phyloP scores from a whole-genome alignment of 805 yeast genomes.

The Candida bentonensis region DNA sequence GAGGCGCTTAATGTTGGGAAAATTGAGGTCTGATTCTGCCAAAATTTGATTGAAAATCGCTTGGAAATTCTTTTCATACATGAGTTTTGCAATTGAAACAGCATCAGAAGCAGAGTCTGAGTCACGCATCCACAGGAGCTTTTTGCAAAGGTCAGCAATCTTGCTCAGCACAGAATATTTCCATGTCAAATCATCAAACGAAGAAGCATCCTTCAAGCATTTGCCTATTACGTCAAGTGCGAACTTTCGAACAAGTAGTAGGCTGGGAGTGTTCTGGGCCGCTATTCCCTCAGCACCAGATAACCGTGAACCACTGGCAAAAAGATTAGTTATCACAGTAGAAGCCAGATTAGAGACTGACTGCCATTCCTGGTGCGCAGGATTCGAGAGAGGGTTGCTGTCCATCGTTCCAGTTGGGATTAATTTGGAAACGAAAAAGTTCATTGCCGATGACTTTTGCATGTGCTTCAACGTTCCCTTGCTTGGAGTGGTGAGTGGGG shows the following conservation, averaged over 20 bases:
- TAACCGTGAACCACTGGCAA: constrained; percentile 33
- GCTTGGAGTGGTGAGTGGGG: constrained; percentile 16
- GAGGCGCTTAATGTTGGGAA: constrained; percentile 48
- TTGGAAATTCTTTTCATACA: constrained; percentile 48
- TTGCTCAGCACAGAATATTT: constrained; percentile 44
- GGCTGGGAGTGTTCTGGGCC: constrained; percentile 39
- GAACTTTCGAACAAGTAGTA: constrained; percentile 60
- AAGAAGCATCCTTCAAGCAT: constrained; percentile 39
- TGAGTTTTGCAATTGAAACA: constrained; percentile 46
- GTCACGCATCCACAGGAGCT: constrained; percentile 17
- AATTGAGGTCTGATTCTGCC: constrained; percentile 58
- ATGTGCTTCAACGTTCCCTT: constrained; percentile 11
- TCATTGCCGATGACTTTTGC: constrained; percentile 66
- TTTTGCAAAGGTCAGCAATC: constrained; percentile 32
- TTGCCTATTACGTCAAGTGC: constrained; percentile 55
- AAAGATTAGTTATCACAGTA: constrained; percentile 45
- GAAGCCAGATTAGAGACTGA: constrained; percentile 50
- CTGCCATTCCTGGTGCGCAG: constrained; percentile 24
- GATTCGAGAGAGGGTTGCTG: constrained; percentile 16
- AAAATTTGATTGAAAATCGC: constrained; percentile 41
- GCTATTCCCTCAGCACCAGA: constrained; percentile 19
- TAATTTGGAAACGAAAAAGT: constrained; percentile 63
- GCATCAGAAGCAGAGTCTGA: constrained; percentile 30
- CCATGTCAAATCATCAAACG: constrained; percentile 25
- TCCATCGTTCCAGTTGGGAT: constrained; percentile 34